Evolutionary conservation across 1,284 basidiomycete genomes (phyloP), one percentile per base, ranked within the genome.

Genomic region (Trametes pubescens): DNA sequence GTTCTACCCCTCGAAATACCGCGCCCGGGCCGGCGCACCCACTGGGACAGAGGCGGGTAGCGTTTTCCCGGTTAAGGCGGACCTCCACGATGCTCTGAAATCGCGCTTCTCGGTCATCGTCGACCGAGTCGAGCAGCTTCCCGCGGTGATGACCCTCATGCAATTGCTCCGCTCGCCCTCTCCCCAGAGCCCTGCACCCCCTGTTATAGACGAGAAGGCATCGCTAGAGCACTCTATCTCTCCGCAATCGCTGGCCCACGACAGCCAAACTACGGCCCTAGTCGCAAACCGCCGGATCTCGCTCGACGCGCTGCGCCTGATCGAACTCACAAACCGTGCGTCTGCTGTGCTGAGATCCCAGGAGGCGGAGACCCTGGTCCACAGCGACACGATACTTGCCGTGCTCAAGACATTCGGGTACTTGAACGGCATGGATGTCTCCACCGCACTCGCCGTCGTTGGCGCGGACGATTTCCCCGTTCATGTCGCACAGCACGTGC

Each of bases 281-380:
- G 35, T 57, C 38, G 52, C 4, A 29, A 10, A n/a, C 24, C 60
- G 43, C 35, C 65, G 47, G 4, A 78, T 89, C 44, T 76, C 78
- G 26, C 78, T 96, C 53, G 87, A 93, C 69, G 92, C 91, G 0
- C 84, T 96, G 13, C 92, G 94, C 54, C 84, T 97, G n/a, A 87
- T 96, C 69, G 95, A 96, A 74, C 83, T 98, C 58, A 93, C 94
- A 9, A 90, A 91, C 57, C 90, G 95, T 66, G 93, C 94, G 0
- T 95, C 92, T 10, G 93, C 92, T 0, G 90, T 97, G 34, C 85
- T 97, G 78, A 90, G 88, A 72, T 92, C 92, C 1, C 88, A 93
- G 57, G 88, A 89, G 37, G 86, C 85, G 0, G 88, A 92, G 59
- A 81, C 87, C 16, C 81, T 95, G 48, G 79, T 92, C 57, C 84